Evolutionary conservation across 1,139 yeast species (phyloP), one percentile per base, ranked within the genome.

Genomic region (Geotrichum macrosporum): DNA sequence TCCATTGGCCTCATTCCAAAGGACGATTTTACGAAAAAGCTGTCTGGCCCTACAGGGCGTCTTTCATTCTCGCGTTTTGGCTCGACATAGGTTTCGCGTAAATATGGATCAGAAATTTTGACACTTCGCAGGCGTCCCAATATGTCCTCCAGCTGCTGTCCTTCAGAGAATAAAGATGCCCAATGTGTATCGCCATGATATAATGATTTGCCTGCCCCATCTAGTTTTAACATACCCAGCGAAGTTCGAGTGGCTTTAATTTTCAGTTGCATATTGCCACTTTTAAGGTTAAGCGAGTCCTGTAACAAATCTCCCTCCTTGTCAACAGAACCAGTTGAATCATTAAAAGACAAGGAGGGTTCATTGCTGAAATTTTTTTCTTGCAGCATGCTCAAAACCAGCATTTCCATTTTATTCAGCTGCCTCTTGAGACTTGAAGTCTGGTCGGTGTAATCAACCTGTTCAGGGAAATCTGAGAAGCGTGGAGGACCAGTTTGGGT

Each of bases 101-200:
- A n/a, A n/a, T n/a, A n/a, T n/a, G n/a, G n/a, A n/a, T n/a, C n/a
- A 9, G 26, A 5, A n/a, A 9, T 15, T 42, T 15, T 20, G n/a
- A 45, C 9, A 5, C 27, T 18, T 21, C 35, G 19, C 38, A 43
- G 4, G 3, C 30, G 18, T 8, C 18, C n/a, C 10, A 43, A 5
- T n/a, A 43, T 5, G 3, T 35, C 35, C 15, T 43, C 46, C 5
- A 43, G 41, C 16, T 43, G 35, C 20, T 53, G 52, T 15, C 64
- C 54, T 43, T 64, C 67, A 33, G 60, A 55, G 31, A 65, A 53
- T 41, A 64, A 46, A 29, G 61, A 59, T 4, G 61, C 65, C 68
- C 68, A 65, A 47, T 65, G 67, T 6, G 66, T 63, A 42, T 62
- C 67, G 9, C 68, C 69, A 38, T 64, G 68, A 47, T 65, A 65